Evolutionary conservation across 257 asterid species (phyloP).

Genomic region (Knoxia roxburghii): DNA sequence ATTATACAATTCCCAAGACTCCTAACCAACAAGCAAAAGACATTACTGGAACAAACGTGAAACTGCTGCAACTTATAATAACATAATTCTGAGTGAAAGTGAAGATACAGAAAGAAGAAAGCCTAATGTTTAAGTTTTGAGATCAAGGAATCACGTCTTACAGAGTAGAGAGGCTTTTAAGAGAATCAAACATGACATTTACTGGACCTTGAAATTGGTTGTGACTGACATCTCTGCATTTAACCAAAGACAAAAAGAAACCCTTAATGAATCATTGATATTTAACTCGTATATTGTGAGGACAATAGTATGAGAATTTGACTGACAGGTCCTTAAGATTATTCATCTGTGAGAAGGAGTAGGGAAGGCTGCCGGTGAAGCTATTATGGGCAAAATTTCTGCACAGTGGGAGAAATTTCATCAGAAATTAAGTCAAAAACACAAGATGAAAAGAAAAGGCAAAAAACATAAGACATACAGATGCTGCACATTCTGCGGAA

Average conservation of each 20-base stretch:
- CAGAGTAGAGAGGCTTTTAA: slow-evolving; percentile 67
- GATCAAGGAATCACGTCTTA: slow-evolving; percentile 35
- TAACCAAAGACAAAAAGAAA: not conserved
- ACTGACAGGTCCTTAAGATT: slow-evolving; percentile 76
- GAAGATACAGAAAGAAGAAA: too few species aligned
- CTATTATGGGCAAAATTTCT: slow-evolving; percentile 70
- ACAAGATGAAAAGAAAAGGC: not conserved
- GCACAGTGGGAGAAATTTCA: slow-evolving; percentile 23
- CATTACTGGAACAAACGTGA: not conserved
- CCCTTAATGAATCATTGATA: not conserved
- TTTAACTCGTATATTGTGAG: not conserved
- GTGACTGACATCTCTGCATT: slow-evolving; percentile 68
- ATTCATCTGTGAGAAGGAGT: slow-evolving; percentile 61
- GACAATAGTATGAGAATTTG: not conserved
- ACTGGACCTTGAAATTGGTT: slow-evolving; percentile 64
- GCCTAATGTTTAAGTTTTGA: not conserved
- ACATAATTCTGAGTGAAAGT: not conserved
- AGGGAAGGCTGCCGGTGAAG: slow-evolving; percentile 68
- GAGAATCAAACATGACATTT: slow-evolving; percentile 43
- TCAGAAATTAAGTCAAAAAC: slow-evolving; percentile 9
- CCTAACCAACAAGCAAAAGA: not conserved
- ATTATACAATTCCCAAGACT: not conserved
- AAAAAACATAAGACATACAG: slow-evolving; percentile 47
- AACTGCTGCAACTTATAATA: not conserved
- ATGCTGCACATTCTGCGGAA: slow-evolving; percentile 65